Conservation (phyloP, 768 basidiomycete genomes). For the Collybia nuda region DNA sequence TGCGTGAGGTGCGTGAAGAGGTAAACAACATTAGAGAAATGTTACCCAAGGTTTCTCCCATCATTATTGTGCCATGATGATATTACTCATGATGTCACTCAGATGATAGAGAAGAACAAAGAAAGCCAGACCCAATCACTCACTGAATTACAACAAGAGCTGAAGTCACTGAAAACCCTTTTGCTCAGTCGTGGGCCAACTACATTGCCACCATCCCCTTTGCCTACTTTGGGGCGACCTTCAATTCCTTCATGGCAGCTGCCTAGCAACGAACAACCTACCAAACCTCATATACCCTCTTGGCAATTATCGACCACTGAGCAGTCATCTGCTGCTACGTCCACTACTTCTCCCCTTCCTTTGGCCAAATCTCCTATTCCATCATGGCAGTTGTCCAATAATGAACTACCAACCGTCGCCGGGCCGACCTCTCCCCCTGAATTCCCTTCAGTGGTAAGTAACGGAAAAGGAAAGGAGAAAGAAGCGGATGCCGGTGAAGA, state of each 20-base stretch:
- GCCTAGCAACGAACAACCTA: constrained; percentile 35
- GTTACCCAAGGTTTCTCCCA: constrained; percentile 82
- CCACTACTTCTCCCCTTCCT: constrained; percentile 46
- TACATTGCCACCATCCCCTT: constrained; percentile 48
- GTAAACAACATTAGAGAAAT: constrained; percentile 87
- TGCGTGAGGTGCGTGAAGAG: constrained; percentile 91
- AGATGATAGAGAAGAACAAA: constrained; percentile 97
- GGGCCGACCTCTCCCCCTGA: constrained; percentile 6
- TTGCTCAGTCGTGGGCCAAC: constrained; percentile 71
- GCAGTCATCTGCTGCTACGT: constrained; percentile 39
- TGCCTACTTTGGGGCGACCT: constrained; percentile 56
- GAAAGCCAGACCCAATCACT: constrained; percentile 82
- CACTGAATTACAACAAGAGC: constrained; percentile 86
- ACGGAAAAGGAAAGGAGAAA: constrained; percentile 69
- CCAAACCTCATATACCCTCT: constrained; percentile 1
- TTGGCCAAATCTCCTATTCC: constrained; percentile 76
- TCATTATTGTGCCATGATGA: constrained; percentile 1
- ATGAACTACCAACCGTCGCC: constrained; percentile 18
- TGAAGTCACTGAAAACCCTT: constrained; percentile 91
- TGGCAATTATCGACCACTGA: constrained; percentile 2
- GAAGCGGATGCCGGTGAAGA: constrained; percentile 35
- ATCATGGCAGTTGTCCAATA: constrained; percentile 80
- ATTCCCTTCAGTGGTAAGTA: constrained; percentile 15
- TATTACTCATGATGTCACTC: constrained; percentile 2
- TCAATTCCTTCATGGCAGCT: constrained; percentile 94